Evolutionary conservation across 179 eudicot genomes (phyloP).

Genomic region (Beta lomatogona): DNA sequence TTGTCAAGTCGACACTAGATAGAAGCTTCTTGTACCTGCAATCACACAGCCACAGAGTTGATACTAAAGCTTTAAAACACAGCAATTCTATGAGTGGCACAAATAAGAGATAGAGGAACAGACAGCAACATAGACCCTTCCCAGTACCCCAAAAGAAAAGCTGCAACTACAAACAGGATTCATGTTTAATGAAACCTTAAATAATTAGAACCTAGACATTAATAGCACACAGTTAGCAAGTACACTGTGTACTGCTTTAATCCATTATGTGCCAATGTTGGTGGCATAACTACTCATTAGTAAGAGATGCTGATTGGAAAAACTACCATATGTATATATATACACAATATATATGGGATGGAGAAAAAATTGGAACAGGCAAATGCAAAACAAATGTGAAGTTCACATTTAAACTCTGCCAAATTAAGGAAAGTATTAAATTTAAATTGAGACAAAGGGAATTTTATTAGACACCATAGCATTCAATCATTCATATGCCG

Average conservation of each 20-base stretch:
- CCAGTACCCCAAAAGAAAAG: neutral
- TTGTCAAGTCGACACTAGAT: slow-evolving; percentile 93
- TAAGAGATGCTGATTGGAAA: no score
- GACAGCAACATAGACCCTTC: neutral
- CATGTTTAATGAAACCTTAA: neutral
- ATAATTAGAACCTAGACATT: neutral
- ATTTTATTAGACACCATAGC: neutral
- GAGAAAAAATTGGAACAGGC: no score
- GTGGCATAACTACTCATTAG: neutral
- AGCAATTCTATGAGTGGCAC: neutral
- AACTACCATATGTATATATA: no score
- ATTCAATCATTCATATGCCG: neutral
- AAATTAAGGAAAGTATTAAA: no score
- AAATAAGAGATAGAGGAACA: no score
- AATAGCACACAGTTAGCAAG: neutral
- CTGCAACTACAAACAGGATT: neutral
- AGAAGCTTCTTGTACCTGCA: slow-evolving; percentile 99
- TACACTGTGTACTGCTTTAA: neutral
- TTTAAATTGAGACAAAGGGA: no score
- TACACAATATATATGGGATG: no score
- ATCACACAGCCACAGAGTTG: slow-evolving; percentile 3
- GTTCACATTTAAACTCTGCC: no score
- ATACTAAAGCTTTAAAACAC: neutral
- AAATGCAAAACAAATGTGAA: no score
- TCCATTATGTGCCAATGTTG: neutral